phyloP scores from a whole-genome alignment of 495 filamentous ascomycete genomes.

The Trichoderma erinaceum region DNA sequence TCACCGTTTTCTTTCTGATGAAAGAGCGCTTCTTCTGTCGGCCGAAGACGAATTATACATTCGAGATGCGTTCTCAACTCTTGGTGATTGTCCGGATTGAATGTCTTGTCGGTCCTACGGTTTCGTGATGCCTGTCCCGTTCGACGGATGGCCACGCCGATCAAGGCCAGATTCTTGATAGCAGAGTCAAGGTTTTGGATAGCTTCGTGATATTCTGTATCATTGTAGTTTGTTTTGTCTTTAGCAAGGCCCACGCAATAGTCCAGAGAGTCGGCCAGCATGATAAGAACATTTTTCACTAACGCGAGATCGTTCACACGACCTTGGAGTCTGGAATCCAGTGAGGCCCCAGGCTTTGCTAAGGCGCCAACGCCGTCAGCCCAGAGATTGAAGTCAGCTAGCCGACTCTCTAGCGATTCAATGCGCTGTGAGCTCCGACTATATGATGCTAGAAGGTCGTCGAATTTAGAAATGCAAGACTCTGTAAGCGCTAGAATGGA shows the following conservation, averaged over 20 bases:
- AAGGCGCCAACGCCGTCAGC: conserved; percentile 20
- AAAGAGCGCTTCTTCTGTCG: neutral
- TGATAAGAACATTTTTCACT: neutral
- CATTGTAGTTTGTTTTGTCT: neutral
- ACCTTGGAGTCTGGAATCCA: neutral
- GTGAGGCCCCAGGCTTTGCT: conserved; percentile 12
- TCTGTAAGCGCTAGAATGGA: no score
- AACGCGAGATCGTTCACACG: neutral
- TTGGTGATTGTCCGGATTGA: neutral
- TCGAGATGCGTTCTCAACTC: neutral
- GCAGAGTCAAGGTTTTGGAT: neutral
- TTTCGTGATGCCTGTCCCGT: neutral
- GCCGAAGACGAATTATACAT: neutral
- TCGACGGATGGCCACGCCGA: neutral
- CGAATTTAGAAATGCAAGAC: no score
- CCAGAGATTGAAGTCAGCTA: conserved; percentile 27
- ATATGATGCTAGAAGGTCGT: no score
- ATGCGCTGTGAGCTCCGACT: no score
- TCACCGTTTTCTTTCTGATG: neutral
- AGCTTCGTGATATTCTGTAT: neutral
- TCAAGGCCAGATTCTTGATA: neutral
- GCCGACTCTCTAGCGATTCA: conserved; percentile 17
- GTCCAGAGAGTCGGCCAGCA: neutral
- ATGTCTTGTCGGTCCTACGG: neutral
- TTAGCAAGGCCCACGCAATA: neutral